phyloP scores from a whole-genome alignment of 2,329 filamentous ascomycete species.

The Gaeumannomyces tritici region DNA sequence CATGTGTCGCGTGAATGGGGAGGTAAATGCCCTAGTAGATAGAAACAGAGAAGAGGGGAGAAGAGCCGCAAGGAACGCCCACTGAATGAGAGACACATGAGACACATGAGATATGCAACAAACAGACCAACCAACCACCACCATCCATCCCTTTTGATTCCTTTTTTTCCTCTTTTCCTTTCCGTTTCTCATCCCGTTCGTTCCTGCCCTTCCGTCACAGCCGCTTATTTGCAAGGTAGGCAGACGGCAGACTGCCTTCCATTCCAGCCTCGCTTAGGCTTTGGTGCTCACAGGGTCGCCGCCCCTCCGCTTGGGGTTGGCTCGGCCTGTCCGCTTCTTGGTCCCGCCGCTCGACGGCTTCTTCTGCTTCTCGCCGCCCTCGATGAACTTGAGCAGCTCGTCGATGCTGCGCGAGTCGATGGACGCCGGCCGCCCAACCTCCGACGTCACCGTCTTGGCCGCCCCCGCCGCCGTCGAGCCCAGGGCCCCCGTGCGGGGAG shows the following conservation, averaged over 20 bases:
- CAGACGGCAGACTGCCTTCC: neutral
- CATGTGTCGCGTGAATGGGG: neutral
- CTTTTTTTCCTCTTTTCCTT: neutral
- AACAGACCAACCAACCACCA: neutral
- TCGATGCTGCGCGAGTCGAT: constrained; percentile 81
- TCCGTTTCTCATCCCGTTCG: neutral
- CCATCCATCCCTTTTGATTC: neutral
- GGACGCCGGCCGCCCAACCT: constrained; percentile 28
- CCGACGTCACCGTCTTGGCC: constrained; percentile 6
- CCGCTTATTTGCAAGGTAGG: neutral
- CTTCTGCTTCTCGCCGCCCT: constrained; percentile 54
- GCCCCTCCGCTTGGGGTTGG: constrained; percentile 47
- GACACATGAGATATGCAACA: neutral
- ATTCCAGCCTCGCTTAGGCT: neutral
- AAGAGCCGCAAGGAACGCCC: neutral
- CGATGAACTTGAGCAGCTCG: constrained; percentile 89
- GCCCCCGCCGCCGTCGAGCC: constrained; percentile 23
- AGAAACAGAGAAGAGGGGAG: neutral
- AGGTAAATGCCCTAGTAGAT: neutral
- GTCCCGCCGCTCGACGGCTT: constrained; percentile 18
- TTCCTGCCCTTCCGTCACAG: neutral
- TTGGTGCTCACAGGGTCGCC: constrained; percentile 11
- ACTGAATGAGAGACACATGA: too few species aligned
- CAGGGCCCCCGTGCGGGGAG: constrained; percentile 51
- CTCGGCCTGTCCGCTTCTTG: constrained; percentile 45